These are phyloP conservation scores for Hirschioporus abietinus DNA, from an alignment of 768 basidiomycete species.

Conservation along the genomic window DNA sequence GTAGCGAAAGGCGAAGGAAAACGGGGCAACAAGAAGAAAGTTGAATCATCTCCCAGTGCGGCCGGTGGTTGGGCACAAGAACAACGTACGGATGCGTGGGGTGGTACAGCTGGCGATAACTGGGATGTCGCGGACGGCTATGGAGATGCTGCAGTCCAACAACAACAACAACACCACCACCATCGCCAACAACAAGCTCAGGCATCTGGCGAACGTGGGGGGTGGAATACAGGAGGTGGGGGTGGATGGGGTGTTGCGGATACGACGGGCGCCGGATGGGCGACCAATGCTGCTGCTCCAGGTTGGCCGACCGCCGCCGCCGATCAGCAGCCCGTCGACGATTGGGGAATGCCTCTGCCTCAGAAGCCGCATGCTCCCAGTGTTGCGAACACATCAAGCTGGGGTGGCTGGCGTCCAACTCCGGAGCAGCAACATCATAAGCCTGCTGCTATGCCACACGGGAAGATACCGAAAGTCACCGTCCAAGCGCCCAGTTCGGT, in stretches of 20 bases:
- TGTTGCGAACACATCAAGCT: constrained; percentile 3
- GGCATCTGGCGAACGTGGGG: constrained; percentile 6
- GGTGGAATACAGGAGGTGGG: constrained; percentile 4
- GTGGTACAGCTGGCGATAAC: constrained; percentile 4
- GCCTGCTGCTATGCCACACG: not conserved
- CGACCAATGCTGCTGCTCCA: constrained; percentile 8
- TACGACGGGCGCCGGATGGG: constrained; percentile 1
- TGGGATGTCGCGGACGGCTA: constrained; percentile 3
- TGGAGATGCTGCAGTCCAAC: not conserved
- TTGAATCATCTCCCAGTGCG: not conserved
- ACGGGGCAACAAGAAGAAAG: not conserved
- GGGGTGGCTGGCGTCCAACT: not conserved
- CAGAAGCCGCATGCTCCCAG: constrained; percentile 5
- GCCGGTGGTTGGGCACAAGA: constrained; percentile 3
- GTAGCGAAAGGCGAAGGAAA: not conserved
- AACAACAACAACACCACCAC: not conserved
- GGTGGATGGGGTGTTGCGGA: constrained; percentile 12
- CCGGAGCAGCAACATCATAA: constrained; percentile 1
- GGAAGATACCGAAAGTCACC: not conserved
- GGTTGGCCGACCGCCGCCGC: constrained; percentile 4
- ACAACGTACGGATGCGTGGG: constrained; percentile 19
- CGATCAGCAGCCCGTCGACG: not conserved
- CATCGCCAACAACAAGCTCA: constrained; percentile 1
- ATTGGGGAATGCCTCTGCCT: constrained; percentile 3
- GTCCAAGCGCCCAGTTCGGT: not conserved